Conservation (phyloP, 1,284 basidiomycete species). For the Phellopilus nigrolimitatus region DNA sequence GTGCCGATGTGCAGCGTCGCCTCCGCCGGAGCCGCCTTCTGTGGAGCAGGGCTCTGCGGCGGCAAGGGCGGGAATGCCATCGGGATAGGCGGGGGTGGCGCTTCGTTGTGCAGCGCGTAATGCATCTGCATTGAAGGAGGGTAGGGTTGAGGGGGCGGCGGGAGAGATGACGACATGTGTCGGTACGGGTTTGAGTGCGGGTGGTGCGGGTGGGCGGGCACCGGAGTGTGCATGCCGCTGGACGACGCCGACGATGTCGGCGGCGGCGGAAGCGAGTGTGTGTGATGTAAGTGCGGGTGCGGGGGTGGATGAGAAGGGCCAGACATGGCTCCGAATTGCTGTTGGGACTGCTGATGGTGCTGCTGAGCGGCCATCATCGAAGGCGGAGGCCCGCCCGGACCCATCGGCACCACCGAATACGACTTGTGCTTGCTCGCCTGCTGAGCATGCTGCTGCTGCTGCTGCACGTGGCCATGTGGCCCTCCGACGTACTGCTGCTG, state of each 20-base stretch:
- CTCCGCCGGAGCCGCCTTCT: slow-evolving; percentile 11
- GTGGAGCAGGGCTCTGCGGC: too few species aligned
- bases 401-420: slow-evolving; percentile 12
- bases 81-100: slow-evolving; percentile 12
- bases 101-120: slow-evolving; percentile 8
- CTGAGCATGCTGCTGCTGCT: slow-evolving; percentile 1
- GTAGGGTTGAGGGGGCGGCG: slow-evolving; percentile 4
- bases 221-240: slow-evolving; percentile 5
- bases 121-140: slow-evolving; percentile 2
- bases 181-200: slow-evolving; percentile 1
- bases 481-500: not conserved
- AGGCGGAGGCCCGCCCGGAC: slow-evolving; percentile 12
- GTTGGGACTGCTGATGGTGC: slow-evolving; percentile 8
- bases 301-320: not conserved
- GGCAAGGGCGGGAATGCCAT: slow-evolving; percentile 15
- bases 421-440: slow-evolving; percentile 9
- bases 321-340: slow-evolving; percentile 9
- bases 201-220: slow-evolving; percentile 1
- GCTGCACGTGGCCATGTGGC: not conserved
- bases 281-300: slow-evolving; percentile 1
- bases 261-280: slow-evolving; percentile 9
- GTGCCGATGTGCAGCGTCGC: slow-evolving; percentile 48
- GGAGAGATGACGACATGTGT: slow-evolving; percentile 2
- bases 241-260: slow-evolving; percentile 11
- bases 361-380: slow-evolving; percentile 13